phyloP scores from a whole-genome alignment of 2,329 filamentous ascomycete species.

The Verticillium nonalfalfae region DNA sequence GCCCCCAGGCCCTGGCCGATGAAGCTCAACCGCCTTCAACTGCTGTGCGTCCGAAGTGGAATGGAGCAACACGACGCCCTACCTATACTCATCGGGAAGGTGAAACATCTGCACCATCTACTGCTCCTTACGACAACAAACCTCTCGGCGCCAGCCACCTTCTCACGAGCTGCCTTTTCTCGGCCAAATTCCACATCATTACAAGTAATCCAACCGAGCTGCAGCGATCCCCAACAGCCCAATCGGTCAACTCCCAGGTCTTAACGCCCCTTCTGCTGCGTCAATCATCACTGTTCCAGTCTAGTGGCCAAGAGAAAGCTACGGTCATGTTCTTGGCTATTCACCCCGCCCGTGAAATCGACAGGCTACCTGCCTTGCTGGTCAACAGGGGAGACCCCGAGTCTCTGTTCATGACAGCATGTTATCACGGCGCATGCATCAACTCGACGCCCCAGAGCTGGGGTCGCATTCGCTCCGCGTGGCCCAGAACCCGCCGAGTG shows the following conservation, averaged over 20 bases:
- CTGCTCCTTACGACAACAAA: too few species aligned
- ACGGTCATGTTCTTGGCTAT: not conserved
- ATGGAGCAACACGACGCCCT: not conserved
- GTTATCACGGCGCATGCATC: not conserved
- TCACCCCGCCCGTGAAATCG: not conserved
- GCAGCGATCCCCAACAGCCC: not conserved
- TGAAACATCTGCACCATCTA: not conserved
- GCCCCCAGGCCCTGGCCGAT: not conserved
- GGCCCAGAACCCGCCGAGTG: not conserved
- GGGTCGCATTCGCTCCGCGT: not conserved
- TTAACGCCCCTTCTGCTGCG: not conserved
- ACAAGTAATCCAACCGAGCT: not conserved
- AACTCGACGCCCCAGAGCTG: not conserved
- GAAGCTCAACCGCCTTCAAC: not conserved
- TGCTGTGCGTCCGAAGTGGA: not conserved
- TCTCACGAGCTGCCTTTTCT: not conserved
- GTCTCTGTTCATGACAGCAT: not conserved
- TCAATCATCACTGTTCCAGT: not conserved
- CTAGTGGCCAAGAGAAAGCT: not conserved
- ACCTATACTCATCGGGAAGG: not conserved
- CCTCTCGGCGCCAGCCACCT: not conserved
- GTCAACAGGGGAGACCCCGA: not conserved
- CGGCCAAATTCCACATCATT: not conserved
- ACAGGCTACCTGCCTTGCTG: not conserved
- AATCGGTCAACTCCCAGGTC: not conserved